These are phyloP conservation scores for Fusarium longipes DNA, from an alignment of 2,329 filamentous ascomycete species.

Conservation along the genomic window DNA sequence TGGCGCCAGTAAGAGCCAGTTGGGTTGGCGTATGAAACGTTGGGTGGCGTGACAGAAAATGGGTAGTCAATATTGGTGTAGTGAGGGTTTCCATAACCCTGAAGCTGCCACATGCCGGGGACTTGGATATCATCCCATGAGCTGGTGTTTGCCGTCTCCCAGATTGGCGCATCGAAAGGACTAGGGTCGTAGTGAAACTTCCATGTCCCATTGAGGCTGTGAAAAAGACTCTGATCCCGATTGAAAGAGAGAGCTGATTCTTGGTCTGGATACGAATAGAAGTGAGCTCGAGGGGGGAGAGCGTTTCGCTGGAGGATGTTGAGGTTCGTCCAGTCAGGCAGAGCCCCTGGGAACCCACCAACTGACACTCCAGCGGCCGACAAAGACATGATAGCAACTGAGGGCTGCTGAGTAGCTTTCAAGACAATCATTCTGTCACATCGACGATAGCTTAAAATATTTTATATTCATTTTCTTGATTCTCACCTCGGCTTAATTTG, in stretches of 20 bases:
- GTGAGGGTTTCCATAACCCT: conserved; percentile 73
- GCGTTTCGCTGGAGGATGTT: conserved; percentile 17
- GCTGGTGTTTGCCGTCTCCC: conserved; percentile 3
- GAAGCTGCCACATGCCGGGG: conserved; percentile 77
- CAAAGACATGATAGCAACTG: conserved; percentile 15
- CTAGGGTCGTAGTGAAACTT: conserved; percentile 28
- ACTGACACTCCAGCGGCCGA: neutral
- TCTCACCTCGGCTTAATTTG: neutral
- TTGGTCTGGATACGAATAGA: conserved; percentile 21
- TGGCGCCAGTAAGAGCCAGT: conserved; percentile 70
- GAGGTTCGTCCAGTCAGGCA: conserved; percentile 21
- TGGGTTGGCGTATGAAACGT: conserved; percentile 73
- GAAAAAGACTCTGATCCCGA: neutral
- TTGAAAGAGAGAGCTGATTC: conserved; percentile 8
- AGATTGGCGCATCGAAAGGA: conserved; percentile 9
- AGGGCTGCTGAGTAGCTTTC: neutral
- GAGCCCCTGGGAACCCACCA: conserved; percentile 5
- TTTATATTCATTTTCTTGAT: neutral
- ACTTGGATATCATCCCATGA: conserved; percentile 62
- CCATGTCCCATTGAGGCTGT: conserved; percentile 25
- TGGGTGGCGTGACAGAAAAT: conserved; percentile 74
- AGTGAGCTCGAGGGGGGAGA: conserved; percentile 23
- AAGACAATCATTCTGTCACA: neutral
- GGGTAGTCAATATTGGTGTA: conserved; percentile 78
- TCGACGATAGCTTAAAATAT: too few species aligned